Base-by-base conservation (phyloP, 106 monocot genomes). In the Agapanthus africanus region DNA sequence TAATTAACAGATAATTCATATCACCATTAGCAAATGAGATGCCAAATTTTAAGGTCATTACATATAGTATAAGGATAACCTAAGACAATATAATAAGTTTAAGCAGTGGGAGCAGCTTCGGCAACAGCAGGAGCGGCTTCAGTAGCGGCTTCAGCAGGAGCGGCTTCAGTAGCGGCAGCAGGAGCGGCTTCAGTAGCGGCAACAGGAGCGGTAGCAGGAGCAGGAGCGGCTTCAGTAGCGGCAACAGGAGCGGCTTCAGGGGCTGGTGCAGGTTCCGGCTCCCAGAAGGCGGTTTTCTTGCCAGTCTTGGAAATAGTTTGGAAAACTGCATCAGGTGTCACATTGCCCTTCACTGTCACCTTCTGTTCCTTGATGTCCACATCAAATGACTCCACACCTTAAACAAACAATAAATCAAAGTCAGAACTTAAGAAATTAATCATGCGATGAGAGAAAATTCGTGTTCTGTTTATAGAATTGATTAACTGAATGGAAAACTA, bases 271-370 rank as follows among this genome's bases (percentile, higher is more conserved):
- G 65, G 40, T 28, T 66, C 28, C n/a, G 61, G 71, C 52, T 82
- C 79, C 82, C 85, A 86, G 59, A 79, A 82, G 56, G 78, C 52
- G 26, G 85, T 82, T 66, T 65, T 82, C 51, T 86, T 86, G 36
- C 81, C 85, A 0, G 85, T 82, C 47, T 82, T 86, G 8, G 85
- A 86, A 62, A 86, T 82, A 10, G 85, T 86, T 37, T 86, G 85
- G 3, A 86, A 67, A 40, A 86, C 85, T 15, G 70, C 82, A 11
- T 86, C 85, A 33, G 85, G 85, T 62, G 75, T 76, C 11, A 86
- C 70, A 72, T 82, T 85, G 52, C 85, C 85, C 50, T 61, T 85
- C n/a, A 85, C 85, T 4, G 81, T 81, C 27, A 85, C 81, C 61
- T 85, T 85, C 60, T 85, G 85, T 59, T 81, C 78, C 64, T 81